These are phyloP conservation scores for Populus hybrid DNA, from an alignment of 441 rosid species.

Conservation along the genomic window DNA sequence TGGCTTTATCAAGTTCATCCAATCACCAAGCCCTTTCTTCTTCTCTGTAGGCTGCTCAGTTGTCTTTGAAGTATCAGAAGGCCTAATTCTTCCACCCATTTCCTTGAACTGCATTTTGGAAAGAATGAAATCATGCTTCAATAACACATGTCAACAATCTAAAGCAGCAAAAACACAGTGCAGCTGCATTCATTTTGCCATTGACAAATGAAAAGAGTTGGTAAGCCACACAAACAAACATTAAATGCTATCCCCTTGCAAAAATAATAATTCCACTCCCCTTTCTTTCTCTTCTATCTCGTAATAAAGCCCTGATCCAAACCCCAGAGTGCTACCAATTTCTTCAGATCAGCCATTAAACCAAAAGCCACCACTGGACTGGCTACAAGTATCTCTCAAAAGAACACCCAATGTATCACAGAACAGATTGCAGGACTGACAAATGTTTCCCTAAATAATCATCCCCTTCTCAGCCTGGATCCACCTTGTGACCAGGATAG, in stretches of 20 bases:
- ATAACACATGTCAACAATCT: not conserved
- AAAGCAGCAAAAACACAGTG: not conserved
- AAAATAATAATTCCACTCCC: not conserved
- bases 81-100: constrained; percentile 76
- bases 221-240: not conserved
- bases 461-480: not conserved
- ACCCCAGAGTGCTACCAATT: not conserved
- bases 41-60: constrained; percentile 66
- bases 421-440: not conserved
- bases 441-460: not conserved
- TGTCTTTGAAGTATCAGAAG: constrained; percentile 51
- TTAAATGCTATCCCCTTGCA: not conserved
- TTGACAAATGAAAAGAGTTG: not conserved
- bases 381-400: not conserved
- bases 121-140: not conserved
- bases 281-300: not conserved
- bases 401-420: not conserved
- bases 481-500: not conserved
- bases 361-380: not conserved
- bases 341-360: not conserved
- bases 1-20: constrained; percentile 92
- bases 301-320: not conserved
- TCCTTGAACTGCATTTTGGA: constrained; percentile 70
- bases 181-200: not conserved
- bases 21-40: constrained; percentile 78